Evolutionary conservation across 768 basidiomycete genomes (phyloP), one percentile per base, ranked within the genome.

Genomic region (Trametes maxima): DNA sequence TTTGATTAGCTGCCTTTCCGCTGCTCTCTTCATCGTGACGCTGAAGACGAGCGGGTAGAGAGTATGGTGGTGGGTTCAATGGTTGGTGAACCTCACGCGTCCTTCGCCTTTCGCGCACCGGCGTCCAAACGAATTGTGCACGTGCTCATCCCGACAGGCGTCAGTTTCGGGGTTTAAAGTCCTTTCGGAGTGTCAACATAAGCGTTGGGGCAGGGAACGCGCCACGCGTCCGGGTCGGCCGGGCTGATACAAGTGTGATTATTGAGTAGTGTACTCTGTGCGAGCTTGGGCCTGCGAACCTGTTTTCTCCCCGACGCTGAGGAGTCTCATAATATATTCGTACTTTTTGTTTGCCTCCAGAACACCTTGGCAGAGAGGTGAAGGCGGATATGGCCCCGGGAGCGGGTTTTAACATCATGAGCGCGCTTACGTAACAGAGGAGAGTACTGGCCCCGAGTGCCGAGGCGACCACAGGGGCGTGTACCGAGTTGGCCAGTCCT

Each of bases 1-100:
- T 67, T 85, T 90, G 12, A 80, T 78, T 36, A 93, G 69, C 67
- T 93, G 88, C 62, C 75, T 82, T 53, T 92, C 90, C 70, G 90
- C 90, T 57, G 79, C 82, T 71, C 90, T 83, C 75, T 92, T 92
- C 88, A 91, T 87, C 67, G 49, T 57, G 59, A 57, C 28, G 17
- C 40, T 42, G 33, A 48, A 22, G 37, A 13, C 21, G 47, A 24
- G 51, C 35, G 44, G 12, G 16, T 51, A 40, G 19, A n/a, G 44
- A 14, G 42, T 33, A 44, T 10, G 45, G 8, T 24, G 45, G 24
- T 33, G 8, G 8, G 28, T 8, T 33, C 8, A 8, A 8, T 33
- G 28, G 28, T 33, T 33, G 17, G 19, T 57, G n/a, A 37, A 14
- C 46, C 45, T 47, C 22, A 57, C 55, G 55, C 55, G 45, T 57